Evolutionary conservation across 371 early-diverging fungal species (phyloP), one percentile per base, ranked within the genome.

Genomic region (Mucor racemosus): DNA sequence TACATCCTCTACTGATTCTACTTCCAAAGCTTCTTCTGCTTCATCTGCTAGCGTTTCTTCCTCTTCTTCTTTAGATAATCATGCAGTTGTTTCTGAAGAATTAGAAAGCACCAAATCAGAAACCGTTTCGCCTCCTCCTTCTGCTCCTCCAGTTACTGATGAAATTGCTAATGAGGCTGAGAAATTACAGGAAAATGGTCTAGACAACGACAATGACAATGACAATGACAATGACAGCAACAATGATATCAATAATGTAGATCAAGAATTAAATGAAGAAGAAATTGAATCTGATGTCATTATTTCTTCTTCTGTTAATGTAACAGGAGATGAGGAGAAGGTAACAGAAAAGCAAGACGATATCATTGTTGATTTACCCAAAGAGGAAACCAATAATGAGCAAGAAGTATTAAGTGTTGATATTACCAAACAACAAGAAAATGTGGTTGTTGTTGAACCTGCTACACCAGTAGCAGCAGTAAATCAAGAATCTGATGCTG

Each of bases 401-500:
- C 38, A 53, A 57, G 31, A 67, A 41, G 50, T 50, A 17, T 11
- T 17, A 9, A 50, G 50, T 26, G 21, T 50, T 17, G 26, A 50
- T 1, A 26, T 53, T 53, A 4, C 31, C 31, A 26, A 53, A 14
- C 26, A 53, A 21, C 50, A 40, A 41, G 42, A 59, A 8, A 38
- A 58, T 15, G 58, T 50, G 39, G 40, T 42, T 15, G 21, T 34
- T 26, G 44, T 64, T 19, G 26, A 55, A 14, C 42, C 35, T 26
- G 26, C 26, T 26, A 26, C 26, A 44, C 34, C 13, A 8, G 4
- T 11, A 26, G 7, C 31, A 9, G 57, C 41, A 9, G 57, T 34
- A 42, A 57, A 64, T 11, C 31, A 60, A 58, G 71, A 10, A 3
- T 67, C 74, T 46, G 71, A 75, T 46, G 76, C 68, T 1, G 76